Base-by-base conservation (phyloP, 2,329 filamentous ascomycete genomes). In the Waltergamsia citrina region DNA sequence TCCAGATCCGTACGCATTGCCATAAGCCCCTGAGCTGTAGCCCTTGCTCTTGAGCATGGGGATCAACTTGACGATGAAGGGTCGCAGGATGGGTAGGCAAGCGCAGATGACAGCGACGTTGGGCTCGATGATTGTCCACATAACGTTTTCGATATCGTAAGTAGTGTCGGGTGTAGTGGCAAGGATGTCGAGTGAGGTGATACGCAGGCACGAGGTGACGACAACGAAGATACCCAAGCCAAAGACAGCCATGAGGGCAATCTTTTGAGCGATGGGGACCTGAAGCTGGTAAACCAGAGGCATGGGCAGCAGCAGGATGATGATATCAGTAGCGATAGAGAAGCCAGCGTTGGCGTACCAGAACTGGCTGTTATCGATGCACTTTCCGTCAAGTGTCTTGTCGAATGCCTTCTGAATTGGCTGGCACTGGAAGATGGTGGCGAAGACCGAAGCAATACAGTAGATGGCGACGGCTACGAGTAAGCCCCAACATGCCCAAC, bases 301-400 rank as follows among this genome's bases (percentile, higher is more conserved):
- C 29, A 69, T 52, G 15, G 66, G 65, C 24, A 70, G 47, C 14
- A 56, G 36, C 16, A 69, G 47, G 23, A 70, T 59, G 27, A 62
- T 43, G 7, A 67, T 34, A 34, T 69, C 64, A n/a, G 60, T 61
- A 8, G 55, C 38, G 28, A 68, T 62, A 37, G 62, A 67, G 41
- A 63, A 59, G 2, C 56, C 53, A 3, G 58, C 63, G 41, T 69
- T 68, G 30, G 62, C 57, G 37, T 63, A 62, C 65, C 65, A 70
- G 40, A 65, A 62, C 3, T 48, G 50, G 7, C 55, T 55, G 21
- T 59, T 52, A 38, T 61, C 53, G 41, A 69, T 60, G 48, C 65
- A 70, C 3, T 44, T 51, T 2, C 63, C 65, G 0, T 50, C 45
- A 17, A 59, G 42, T 3, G 42, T 43, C 37, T 57, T 59, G 40